Percentiles rank a stretch among this genome's conserved stretches.
These are phyloP conservation scores for Colletotrichum navitas DNA, from an alignment of 2,329 filamentous ascomycete species.

Conservation along the genomic window DNA sequence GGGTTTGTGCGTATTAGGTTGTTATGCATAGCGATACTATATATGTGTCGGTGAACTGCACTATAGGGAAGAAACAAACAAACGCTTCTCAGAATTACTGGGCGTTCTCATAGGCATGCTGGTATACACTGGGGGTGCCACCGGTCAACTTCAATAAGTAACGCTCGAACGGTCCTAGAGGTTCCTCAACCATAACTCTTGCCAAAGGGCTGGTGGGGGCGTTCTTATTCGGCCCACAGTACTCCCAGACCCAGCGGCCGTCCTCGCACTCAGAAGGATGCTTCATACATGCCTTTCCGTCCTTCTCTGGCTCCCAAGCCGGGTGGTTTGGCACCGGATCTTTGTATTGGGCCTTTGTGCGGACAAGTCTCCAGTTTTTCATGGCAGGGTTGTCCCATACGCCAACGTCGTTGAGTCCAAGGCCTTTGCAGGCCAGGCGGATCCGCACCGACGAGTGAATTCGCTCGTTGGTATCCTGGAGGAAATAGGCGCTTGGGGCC, in stretches of 20 bases:
- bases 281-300: conserved; percentile 43
- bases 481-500: conserved; percentile 52
- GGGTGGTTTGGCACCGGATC: conserved; percentile 54
- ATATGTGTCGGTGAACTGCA: no score
- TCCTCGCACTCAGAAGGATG: conserved; percentile 46
- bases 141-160: conserved; percentile 60
- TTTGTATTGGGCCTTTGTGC: conserved; percentile 48
- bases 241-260: conserved; percentile 67
- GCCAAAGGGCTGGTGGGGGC: conserved; percentile 56
- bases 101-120: neutral
- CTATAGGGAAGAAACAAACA: conserved; percentile 12
- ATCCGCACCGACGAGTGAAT: conserved; percentile 67
- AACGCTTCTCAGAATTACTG: neutral
- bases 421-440: conserved; percentile 63
- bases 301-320: conserved; percentile 48
- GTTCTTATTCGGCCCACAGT: conserved; percentile 57
- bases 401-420: conserved; percentile 61
- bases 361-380: conserved; percentile 58
- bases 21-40: no score
- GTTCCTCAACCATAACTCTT: conserved; percentile 64
- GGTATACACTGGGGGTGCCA: conserved; percentile 57
- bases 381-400: conserved; percentile 63
- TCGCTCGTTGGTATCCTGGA: conserved; percentile 67
- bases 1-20: no score
- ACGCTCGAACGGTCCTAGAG: conserved; percentile 65